Conservation (phyloP, 495 filamentous ascomycete genomes). For the Trichoderma virens region DNA sequence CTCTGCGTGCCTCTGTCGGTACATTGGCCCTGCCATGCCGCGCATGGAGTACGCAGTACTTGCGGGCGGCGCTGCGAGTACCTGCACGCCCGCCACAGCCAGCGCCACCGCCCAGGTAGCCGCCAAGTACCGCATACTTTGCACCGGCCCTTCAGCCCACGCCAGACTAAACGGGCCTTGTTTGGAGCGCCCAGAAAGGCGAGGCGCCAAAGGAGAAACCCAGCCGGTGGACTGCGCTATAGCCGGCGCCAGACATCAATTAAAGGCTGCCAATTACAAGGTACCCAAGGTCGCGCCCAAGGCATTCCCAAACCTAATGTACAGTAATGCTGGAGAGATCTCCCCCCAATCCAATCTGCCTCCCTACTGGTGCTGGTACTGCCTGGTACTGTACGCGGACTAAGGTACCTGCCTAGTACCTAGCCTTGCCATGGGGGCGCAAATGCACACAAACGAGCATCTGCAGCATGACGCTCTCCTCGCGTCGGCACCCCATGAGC, state of each 20-base stretch:
- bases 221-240: conserved; percentile 8
- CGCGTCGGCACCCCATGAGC: not conserved
- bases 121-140: not conserved
- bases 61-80: not conserved
- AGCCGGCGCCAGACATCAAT: not conserved
- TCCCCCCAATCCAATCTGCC: conserved; percentile 2
- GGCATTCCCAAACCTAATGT: not conserved
- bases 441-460: conserved; percentile 2
- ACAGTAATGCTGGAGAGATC: not conserved
- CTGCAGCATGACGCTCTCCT: conserved; percentile 1
- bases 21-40: conserved; percentile 6
- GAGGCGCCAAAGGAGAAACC: conserved; percentile 4
- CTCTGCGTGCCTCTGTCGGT: conserved; percentile 1
- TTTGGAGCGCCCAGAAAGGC: conserved; percentile 2
- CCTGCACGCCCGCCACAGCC: not conserved
- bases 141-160: not conserved
- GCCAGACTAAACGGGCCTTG: conserved; percentile 5
- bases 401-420: not conserved
- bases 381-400: too few relatives aligned
- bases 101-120: not conserved
- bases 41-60: conserved; percentile 1
- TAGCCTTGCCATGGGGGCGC: not conserved
- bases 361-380: not conserved
- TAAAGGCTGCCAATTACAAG: conserved; percentile 7
- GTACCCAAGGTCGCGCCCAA: not conserved